Percentiles rank a stretch among this genome's conserved stretches.
Conservation (phyloP, 805 yeast genomes). For the Lipomyces orientalis region DNA sequence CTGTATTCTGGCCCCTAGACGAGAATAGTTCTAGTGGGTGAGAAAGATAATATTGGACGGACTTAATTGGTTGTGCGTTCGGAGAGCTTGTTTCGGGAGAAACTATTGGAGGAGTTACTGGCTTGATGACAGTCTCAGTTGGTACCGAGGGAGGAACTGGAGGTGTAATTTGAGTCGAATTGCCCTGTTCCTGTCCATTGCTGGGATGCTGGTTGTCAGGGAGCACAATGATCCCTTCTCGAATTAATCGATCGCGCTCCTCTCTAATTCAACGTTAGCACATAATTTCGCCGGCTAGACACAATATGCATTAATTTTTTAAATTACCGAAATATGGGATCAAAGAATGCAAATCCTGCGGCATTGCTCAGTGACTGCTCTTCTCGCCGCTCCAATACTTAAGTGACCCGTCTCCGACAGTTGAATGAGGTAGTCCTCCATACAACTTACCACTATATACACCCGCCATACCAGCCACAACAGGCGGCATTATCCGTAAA, state of each 20-base stretch:
- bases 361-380: neutral
- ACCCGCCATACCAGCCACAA: slow-evolving; percentile 23
- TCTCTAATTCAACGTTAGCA: slow-evolving; percentile 9
- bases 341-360: slow-evolving; percentile 26
- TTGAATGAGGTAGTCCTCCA: too few relatives aligned
- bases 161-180: neutral
- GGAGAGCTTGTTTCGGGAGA: neutral
- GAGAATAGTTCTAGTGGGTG: neutral
- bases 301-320: neutral
- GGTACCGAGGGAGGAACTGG: neutral
- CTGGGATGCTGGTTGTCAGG: slow-evolving; percentile 13
- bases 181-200: slow-evolving; percentile 6
- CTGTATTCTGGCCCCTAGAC: neutral
- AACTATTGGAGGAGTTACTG: neutral
- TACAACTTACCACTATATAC: slow-evolving; percentile 24
- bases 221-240: slow-evolving; percentile 22
- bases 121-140: neutral
- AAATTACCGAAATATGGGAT: slow-evolving; percentile 29
- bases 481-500: slow-evolving; percentile 18
- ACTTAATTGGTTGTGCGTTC: neutral
- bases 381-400: neutral
- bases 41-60: neutral
- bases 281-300: neutral
- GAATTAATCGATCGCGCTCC: slow-evolving; percentile 24
- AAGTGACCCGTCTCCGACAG: neutral